A percentile compares a stretch with the other conserved stretches of the same genome.
Evolutionary conservation across 208 protist species (phyloP).

Genomic region (Vickermania ingenoplastis): DNA sequence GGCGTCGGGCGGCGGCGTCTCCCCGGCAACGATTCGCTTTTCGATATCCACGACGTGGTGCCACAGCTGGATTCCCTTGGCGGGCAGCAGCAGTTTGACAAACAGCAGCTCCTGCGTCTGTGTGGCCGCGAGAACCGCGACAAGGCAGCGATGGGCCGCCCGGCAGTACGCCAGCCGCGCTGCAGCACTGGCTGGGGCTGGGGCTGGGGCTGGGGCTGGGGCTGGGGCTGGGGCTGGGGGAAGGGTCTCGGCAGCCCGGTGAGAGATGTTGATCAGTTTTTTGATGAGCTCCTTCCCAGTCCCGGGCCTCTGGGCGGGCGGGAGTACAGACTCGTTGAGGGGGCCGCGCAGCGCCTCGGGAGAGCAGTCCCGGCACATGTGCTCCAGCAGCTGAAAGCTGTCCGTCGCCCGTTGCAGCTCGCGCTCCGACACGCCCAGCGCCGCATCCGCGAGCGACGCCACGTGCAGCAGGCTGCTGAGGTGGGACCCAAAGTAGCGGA

Average conservation of each 20-base stretch:
- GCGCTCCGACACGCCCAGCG: neutral
- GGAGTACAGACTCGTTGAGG: slow-evolving; percentile 25
- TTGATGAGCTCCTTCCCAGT: slow-evolving; percentile 77
- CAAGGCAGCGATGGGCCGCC: slow-evolving; percentile 63
- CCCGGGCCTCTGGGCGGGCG: neutral
- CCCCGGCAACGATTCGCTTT: neutral
- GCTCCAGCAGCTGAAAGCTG: slow-evolving; percentile 61
- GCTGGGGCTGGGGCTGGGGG: neutral
- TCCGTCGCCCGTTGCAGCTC: slow-evolving; percentile 22
- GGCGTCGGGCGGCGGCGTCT: neutral
- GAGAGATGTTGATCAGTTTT: slow-evolving; percentile 55
- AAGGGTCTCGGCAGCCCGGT: slow-evolving; percentile 9
- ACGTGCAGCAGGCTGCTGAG: slow-evolving; percentile 6
- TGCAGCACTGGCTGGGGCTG: neutral
- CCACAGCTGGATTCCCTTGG: slow-evolving; percentile 34
- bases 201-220: neutral
- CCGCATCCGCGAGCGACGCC: slow-evolving; percentile 13
- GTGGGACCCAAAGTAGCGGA: slow-evolving; percentile 24
- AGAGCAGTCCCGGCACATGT: slow-evolving; percentile 38
- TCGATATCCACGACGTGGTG: slow-evolving; percentile 48
- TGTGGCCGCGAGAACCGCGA: slow-evolving; percentile 50
- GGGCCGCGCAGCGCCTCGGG: slow-evolving; percentile 19
- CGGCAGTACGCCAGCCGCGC: slow-evolving; percentile 27
- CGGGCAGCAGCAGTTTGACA: slow-evolving; percentile 53
- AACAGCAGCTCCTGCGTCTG: slow-evolving; percentile 79